Percentiles rank a stretch among this genome's conserved stretches.
Conservation (phyloP, 2,329 filamentous ascomycete species). For the Fusarium temperatum region DNA sequence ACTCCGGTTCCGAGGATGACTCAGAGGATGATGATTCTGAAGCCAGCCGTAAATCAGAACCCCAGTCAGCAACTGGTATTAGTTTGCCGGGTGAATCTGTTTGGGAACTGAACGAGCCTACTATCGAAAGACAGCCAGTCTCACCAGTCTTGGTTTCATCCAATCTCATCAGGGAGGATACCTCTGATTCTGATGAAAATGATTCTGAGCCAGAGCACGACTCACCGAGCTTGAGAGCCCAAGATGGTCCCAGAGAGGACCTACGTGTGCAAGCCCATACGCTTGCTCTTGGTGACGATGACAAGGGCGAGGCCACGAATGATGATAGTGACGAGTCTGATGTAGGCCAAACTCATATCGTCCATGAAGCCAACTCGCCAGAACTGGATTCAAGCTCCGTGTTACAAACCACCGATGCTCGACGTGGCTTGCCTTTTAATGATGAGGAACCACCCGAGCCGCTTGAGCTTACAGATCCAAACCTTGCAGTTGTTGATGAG, state of each 20-base stretch:
- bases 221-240: background rate
- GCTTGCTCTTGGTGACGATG: background rate
- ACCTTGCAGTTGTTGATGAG: background rate
- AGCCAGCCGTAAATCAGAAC: background rate
- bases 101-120: background rate
- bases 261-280: background rate
- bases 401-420: background rate
- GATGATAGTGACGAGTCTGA: background rate
- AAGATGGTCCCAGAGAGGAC: background rate
- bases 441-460: background rate
- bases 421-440: background rate
- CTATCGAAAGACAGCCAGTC: background rate
- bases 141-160: background rate
- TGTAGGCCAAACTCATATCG: background rate
- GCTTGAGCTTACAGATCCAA: background rate
- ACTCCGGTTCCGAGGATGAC: background rate
- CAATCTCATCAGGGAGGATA: background rate
- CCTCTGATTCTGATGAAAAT: background rate
- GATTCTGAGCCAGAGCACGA: conserved; percentile 1
- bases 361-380: background rate
- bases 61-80: background rate
- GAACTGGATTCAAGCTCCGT: background rate
- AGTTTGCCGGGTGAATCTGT: background rate
- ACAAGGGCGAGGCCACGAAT: background rate
- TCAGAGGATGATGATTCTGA: background rate